Evolutionary conservation across 345 rosid genomes (phyloP), one percentile per base, ranked within the genome.

Genomic region (Geranium rotundifolium): DNA sequence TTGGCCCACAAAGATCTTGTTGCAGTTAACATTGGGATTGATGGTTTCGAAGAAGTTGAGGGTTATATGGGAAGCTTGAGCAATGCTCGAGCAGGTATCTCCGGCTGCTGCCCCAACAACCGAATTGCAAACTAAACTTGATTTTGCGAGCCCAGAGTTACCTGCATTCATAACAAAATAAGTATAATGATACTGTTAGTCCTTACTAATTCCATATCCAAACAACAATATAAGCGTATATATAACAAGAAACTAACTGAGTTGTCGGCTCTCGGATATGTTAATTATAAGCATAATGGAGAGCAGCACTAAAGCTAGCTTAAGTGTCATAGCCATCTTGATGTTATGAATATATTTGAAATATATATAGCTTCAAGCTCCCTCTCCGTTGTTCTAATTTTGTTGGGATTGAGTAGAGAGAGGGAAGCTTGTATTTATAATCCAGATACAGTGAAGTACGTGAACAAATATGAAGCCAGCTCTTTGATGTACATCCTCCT

Each of bases 11-110:
- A 71, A 71, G 37, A 71, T n/a, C 0, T 14, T 5, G 49, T 61
- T 67, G 6, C 75, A 71, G 49, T 66, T 66, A 27, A 71, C 58
- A 20, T 71, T 71, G 0, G 75, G 67, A 46, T 69, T 63, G 29
- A 69, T 57, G 23, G 34, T 18, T 18, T 1, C 18, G 29, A 69
- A 63, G 29, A 39, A n/a, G 5, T 41, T 62, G 16, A 29, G 4
- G 3, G 49, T 62, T 17, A 69, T 4, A 9, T 49, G 31, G 62
- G 63, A 69, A 3, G 30, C 6, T 1, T 57, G 14, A 16, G 58
- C 57, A 50, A 69, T 23, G 19, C 58, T 12, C 1, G 56, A 20
- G 27, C 67, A 69, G 14, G 67, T 62, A 52, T 69, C 67, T 0
- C 67, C 72, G 7, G 41, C 63, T 16, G 62, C 5, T 23, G 62